Evolutionary conservation across 257 asterid genomes (phyloP), one percentile per base, ranked within the genome.

Genomic region (Coffea eugenioides): DNA sequence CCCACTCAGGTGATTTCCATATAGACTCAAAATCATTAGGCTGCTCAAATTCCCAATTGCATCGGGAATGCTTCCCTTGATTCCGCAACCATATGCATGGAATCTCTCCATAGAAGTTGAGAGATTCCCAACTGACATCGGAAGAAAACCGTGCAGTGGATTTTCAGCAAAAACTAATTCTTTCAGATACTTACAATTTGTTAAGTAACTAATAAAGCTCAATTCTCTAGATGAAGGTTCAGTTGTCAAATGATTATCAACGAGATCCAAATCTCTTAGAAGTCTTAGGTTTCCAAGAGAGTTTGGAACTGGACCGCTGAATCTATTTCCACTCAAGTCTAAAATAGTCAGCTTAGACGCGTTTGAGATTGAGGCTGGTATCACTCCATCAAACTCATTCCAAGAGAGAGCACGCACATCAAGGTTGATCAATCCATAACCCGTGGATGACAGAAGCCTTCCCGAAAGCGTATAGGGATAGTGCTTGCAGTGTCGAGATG

Each of bases 281-380:
- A 21, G 39, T 36, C 66, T 78, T 6, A 77, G 54, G 54, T 77
- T 23, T 25, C 81, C 81, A 27, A 77, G 52, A 65, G 67, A 77
- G 48, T 62, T 64, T 0, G 88, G 88, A 5, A 85, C 83, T 7
- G 79, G 66, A 6, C 88, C 88, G 2, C 77, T n/a, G 8, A 84
- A 10, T 54, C 73, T 80, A 72, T 80, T 83, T 27, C 11, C 21
- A 7, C 48, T 65, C 56, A 73, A 54, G 27, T 20, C 31, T 18
- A 77, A 66, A n/a, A 15, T 15, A 8, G 6, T 15, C 5, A 77
- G 77, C 6, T 15, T 41, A 54, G 82, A 71, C 41, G 59, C 61
- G 48, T 45, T 71, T 25, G 82, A 57, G 46, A 57, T 70, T 3
- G 45, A 57, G 8, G 31, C 3, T 14, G 76, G 82, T n/a, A 70